Base-by-base conservation (phyloP, 2,329 filamentous ascomycete genomes). In the Colletotrichum costaricense region DNA sequence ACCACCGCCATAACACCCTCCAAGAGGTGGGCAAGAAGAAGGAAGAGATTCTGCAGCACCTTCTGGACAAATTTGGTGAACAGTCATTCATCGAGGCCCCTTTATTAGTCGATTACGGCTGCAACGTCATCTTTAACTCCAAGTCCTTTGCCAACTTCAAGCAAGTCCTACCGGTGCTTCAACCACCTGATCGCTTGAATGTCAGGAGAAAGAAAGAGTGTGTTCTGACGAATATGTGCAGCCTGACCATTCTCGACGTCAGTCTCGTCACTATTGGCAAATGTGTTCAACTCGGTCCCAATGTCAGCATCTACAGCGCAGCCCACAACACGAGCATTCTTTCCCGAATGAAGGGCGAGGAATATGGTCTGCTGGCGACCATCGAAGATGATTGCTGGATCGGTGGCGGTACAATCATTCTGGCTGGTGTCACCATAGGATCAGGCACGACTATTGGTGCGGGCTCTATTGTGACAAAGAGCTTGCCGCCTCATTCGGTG, bases 81-180 rank as follows among this genome's bases (percentile, higher is more conserved):
- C 87, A 88, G 2, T 82, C 81, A 11, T 87, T 86, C 74, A 86
- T 92, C 35, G 90, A 92, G 69, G 88, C 89, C 0, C 89, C 90
- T 0, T 82, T 92, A 65, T 84, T 84, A 26, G 84, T 91, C 54
- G 90, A 92, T 78, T 92, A 92, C 72, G 91, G 90, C 0, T 88
- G 88, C 76, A 92, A 92, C 70, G 87, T 92, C 74, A 84, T 82
- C 2, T 82, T 92, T 2, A 90, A 90, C 14, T 83, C 87, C 59
- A 82, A 85, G 14, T 90, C 91, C 77, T 93, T 91, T 76, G 84
- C 88, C 22, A 90, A 90, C 76, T 90, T 90, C 79, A 72, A 72
- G 69, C 65, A 26, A 3, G 38, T 59, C 0, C 1, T 30, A n/a
- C 22, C 19, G 24, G 24, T 24, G 24, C 24, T 24, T 24, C 24